Percentiles rank a stretch among this genome's conserved stretches.
Conservation (phyloP, 2,329 filamentous ascomycete species). For the Clarireedia homoeocarpa region DNA sequence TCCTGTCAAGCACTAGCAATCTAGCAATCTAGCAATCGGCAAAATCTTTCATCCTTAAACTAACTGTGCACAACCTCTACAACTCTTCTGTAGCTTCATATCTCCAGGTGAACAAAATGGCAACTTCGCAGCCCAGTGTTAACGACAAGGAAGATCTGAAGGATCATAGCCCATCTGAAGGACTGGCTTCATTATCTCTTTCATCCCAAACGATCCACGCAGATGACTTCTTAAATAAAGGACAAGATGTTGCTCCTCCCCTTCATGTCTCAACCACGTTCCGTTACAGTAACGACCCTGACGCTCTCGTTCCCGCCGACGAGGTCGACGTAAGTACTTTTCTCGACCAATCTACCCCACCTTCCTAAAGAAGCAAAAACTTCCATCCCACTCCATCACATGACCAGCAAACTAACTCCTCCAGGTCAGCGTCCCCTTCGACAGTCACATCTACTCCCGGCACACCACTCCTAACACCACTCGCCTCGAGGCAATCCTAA, state of each 20-base stretch:
- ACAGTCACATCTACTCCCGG: slow-evolving; percentile 79
- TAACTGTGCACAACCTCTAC: too few relatives aligned
- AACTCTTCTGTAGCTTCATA: not conserved
- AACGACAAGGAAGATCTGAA: slow-evolving; percentile 14
- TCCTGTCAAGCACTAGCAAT: too few relatives aligned
- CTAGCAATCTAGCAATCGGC: too few relatives aligned
- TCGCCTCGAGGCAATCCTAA: slow-evolving; percentile 77
- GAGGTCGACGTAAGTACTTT: slow-evolving; percentile 47
- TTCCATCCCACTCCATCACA: slow-evolving; percentile 12
- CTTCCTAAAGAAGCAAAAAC: not conserved
- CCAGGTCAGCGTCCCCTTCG: slow-evolving; percentile 36
- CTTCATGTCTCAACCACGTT: slow-evolving; percentile 90
- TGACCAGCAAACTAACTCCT: slow-evolving; percentile 10
- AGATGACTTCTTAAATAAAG: slow-evolving; percentile 67
- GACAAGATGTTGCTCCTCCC: slow-evolving; percentile 77
- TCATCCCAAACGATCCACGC: slow-evolving; percentile 74
- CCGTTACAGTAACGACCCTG: slow-evolving; percentile 67
- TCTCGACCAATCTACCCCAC: not conserved
- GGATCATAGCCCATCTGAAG: slow-evolving; percentile 10
- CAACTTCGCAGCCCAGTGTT: slow-evolving; percentile 10
- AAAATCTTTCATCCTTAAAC: too few relatives aligned
- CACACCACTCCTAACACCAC: slow-evolving; percentile 70
- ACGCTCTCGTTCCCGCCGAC: slow-evolving; percentile 45
- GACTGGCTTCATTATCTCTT: slow-evolving; percentile 38
- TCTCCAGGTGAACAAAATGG: slow-evolving; percentile 8